phyloP scores from a whole-genome alignment of 768 basidiomycete genomes.

The Tephrocybe sp. region DNA sequence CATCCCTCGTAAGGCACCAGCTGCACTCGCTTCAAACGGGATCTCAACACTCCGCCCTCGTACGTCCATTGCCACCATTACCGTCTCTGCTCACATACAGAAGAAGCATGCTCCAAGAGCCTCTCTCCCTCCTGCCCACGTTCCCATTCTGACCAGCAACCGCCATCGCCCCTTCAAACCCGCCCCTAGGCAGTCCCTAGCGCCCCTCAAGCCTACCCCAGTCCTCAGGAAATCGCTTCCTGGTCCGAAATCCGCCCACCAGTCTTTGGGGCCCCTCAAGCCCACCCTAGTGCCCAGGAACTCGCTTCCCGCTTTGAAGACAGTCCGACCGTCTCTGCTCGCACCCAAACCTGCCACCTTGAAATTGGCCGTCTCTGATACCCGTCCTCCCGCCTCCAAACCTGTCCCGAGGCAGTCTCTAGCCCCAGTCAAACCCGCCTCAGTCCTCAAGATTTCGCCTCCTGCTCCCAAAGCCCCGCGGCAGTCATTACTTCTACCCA shows the following conservation, averaged over 20 bases:
- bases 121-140: background rate
- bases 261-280: too few species aligned
- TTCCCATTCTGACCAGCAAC: background rate
- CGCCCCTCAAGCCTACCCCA: background rate
- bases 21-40: background rate
- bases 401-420: background rate
- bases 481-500: too few species aligned
- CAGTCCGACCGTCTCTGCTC: background rate
- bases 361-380: background rate
- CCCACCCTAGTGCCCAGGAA: too few species aligned
- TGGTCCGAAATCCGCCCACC: too few species aligned
- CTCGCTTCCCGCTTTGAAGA: too few species aligned
- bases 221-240: background rate
- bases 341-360: background rate
- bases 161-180: background rate
- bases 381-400: background rate
- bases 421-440: background rate
- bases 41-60: background rate
- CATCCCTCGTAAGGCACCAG: background rate
- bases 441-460: too few species aligned
- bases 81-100: background rate
- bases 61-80: constrained; percentile 1
- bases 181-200: background rate
- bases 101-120: background rate
- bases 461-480: background rate